Percentiles rank a stretch among this genome's conserved stretches.
phyloP scores from a whole-genome alignment of 2,329 filamentous ascomycete genomes.

The Aureobasidium sp. region DNA sequence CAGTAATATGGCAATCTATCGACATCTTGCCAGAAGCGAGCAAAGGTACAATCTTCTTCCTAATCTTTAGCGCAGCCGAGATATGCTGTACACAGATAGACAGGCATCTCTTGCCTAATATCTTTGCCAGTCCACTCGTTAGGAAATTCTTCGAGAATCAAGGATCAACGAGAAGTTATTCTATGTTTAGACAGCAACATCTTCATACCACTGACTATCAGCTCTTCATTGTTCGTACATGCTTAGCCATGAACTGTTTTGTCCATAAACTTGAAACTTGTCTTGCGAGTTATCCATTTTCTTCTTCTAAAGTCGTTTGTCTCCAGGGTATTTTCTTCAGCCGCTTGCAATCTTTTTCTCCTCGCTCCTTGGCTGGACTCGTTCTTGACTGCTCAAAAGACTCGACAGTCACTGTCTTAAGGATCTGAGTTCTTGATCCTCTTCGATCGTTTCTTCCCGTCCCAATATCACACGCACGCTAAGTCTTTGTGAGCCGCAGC shows the following conservation, averaged over 20 bases:
- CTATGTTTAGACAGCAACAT: not conserved
- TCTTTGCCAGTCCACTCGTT: not conserved
- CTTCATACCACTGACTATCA: not conserved
- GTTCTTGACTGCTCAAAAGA: not conserved
- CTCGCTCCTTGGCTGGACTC: not conserved
- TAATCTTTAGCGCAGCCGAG: too few species aligned
- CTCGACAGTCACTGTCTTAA: too few species aligned
- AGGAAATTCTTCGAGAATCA: not conserved
- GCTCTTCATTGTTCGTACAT: not conserved
- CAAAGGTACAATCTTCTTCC: not conserved
- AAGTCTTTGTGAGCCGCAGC: not conserved
- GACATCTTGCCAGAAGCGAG: not conserved
- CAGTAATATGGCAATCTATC: not conserved
- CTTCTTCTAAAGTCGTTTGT: not conserved
- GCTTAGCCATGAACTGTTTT: rapidly evolving
- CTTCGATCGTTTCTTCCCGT: not conserved
- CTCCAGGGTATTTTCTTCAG: not conserved
- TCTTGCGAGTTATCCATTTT: not conserved
- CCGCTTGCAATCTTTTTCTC: not conserved
- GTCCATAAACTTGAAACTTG: not conserved
- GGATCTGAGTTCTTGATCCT: not conserved
- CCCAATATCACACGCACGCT: not conserved
- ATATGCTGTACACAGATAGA: not conserved
- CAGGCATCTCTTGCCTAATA: not conserved
- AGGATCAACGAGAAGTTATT: not conserved